phyloP scores from a whole-genome alignment of 2,329 filamentous ascomycete genomes.

The Colletotrichum endophyticum region DNA sequence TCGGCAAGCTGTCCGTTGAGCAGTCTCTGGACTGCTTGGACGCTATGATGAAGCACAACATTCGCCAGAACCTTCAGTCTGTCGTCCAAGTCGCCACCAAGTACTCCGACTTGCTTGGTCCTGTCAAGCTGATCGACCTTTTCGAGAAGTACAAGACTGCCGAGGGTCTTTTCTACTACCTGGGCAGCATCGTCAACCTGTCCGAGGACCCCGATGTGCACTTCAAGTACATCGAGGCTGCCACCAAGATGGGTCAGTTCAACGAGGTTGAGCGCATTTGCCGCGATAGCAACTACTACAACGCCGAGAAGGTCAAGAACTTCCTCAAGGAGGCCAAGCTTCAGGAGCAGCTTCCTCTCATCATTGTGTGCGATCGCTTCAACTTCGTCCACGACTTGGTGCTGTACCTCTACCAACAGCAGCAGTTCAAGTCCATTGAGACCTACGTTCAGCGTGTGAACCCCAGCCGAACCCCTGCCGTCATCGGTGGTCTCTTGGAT shows the following conservation, averaged over 20 bases:
- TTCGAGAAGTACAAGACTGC: slow-evolving; percentile 98
- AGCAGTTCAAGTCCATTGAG: slow-evolving; percentile 99
- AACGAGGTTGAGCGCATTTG: slow-evolving; percentile 98
- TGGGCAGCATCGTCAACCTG: slow-evolving; percentile 96
- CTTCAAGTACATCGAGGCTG: slow-evolving; percentile 99
- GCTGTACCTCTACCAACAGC: slow-evolving; percentile 96
- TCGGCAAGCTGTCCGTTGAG: slow-evolving; percentile 92
- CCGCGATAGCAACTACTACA: slow-evolving; percentile 88
- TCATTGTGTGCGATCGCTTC: slow-evolving; percentile 99
- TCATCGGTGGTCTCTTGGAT: slow-evolving; percentile 91
- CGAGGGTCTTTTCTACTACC: slow-evolving; percentile 97
- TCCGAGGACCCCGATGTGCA: slow-evolving; percentile 94
- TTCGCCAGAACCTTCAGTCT: slow-evolving; percentile 93
- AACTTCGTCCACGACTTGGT: slow-evolving; percentile 98
- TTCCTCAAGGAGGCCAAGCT: slow-evolving; percentile 97
- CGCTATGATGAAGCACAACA: slow-evolving; percentile 95
- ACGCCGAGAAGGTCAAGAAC: slow-evolving; percentile 97
- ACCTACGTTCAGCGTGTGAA: slow-evolving; percentile 98
- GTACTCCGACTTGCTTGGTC: slow-evolving; percentile 92
- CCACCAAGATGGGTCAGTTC: slow-evolving; percentile 90
- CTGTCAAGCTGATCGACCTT: slow-evolving; percentile 87
- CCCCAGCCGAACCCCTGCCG: slow-evolving; percentile 85
- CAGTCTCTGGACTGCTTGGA: slow-evolving; percentile 93
- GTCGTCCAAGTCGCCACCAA: slow-evolving; percentile 97
- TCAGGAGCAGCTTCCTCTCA: slow-evolving; percentile 90